Percentiles rank a stretch among this genome's conserved stretches.
Conservation (phyloP, 768 basidiomycete genomes). For the Pleurotus giganteus region DNA sequence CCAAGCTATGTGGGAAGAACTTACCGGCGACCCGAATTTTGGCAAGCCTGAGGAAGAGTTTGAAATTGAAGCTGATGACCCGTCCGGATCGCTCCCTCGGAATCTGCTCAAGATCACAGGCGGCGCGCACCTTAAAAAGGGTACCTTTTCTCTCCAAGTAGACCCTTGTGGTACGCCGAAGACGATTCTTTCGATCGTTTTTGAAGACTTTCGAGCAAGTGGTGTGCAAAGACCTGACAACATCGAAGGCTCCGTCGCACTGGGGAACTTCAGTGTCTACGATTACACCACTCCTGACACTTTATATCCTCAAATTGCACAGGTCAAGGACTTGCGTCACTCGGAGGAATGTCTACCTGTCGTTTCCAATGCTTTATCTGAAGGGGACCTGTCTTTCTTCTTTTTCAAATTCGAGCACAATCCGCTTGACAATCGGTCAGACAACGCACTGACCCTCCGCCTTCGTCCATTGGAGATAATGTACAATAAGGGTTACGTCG, state of each 20-base stretch:
- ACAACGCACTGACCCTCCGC: constrained; percentile 82
- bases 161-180: constrained; percentile 61
- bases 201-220: constrained; percentile 83
- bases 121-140: constrained; percentile 76
- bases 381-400: constrained; percentile 67
- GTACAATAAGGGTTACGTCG: constrained; percentile 91
- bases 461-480: constrained; percentile 98
- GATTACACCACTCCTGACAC: constrained; percentile 86
- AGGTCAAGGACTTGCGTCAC: constrained; percentile 44
- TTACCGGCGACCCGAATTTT: constrained; percentile 55
- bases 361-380: neutral
- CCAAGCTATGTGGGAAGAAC: constrained; percentile 18
- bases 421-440: constrained; percentile 88
- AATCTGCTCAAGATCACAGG: constrained; percentile 81
- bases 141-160: constrained; percentile 79
- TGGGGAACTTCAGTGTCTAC: constrained; percentile 84
- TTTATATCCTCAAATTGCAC: constrained; percentile 87
- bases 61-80: constrained; percentile 72
- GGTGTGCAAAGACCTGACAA: constrained; percentile 84
- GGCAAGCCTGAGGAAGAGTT: constrained; percentile 82
- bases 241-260: constrained; percentile 79
- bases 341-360: constrained; percentile 12
- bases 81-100: constrained; percentile 66
- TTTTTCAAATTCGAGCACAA: constrained; percentile 89
- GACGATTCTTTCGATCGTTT: constrained; percentile 85